Evolutionary conservation across 2,329 filamentous ascomycete species (phyloP), one percentile per base, ranked within the genome.

Genomic region (Fusarium acutatum): DNA sequence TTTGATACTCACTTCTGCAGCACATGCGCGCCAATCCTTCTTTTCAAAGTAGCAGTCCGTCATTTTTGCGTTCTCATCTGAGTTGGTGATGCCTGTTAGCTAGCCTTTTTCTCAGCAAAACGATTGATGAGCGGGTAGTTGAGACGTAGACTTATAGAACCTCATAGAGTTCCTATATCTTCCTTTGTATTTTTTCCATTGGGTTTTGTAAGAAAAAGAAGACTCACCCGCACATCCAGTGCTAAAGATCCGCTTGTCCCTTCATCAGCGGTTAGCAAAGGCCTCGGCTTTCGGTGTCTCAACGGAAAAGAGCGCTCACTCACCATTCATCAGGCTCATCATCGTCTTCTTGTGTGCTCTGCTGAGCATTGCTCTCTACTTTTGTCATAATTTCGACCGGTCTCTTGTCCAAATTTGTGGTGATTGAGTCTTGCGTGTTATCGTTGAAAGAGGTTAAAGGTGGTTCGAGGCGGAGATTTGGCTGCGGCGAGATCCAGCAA

Each of bases 241-340:
- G 86, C 94, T 97, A 86, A 94, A 97, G 83, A 98, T 98, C 80
- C 96, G 89, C 88, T 97, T 96, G 86, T 98, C 95, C 96, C 96
- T 98, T 81, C 67, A 76, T 65, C 37, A 54, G 46, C 74, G 62
- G 71, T 40, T 60, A 64, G 52, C 41, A 68, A 63, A 66, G 75
- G 77, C 77, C 73, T 78, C 78, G 76, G 78, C 60, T 72, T 74
- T 65, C 58, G 40, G 49, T 44, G n/a, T 43, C 57, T 44, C 46
- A 50, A 57, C 53, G 35, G 63, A 44, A 54, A 61, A 64, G 41
- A 52, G 28, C 46, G 46, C 57, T 50, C 44, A 78, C 89, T 83
- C 86, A 98, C 96, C 96, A 98, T 68, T 97, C 96, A 87, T 98
- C 96, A 8, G 94, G 94, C 83, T 98, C 96, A 83, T 98, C 95